phyloP scores from a whole-genome alignment of 2,329 filamentous ascomycete genomes.

The Fusarium goolgardi region DNA sequence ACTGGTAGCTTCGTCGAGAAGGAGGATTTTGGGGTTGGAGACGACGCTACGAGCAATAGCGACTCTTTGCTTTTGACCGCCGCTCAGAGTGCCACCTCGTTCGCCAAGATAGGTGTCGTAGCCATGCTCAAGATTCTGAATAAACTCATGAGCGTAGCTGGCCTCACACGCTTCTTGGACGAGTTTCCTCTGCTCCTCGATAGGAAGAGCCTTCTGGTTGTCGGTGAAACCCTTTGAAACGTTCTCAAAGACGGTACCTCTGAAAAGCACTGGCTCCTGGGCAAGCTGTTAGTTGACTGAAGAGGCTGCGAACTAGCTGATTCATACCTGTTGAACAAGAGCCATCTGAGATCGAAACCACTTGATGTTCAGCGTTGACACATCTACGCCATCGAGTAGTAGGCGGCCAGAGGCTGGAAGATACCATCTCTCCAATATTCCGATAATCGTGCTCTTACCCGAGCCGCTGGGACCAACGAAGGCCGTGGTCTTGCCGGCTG shows the following conservation, averaged over 20 bases:
- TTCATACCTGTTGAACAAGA: conserved; percentile 51
- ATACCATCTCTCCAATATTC: conserved; percentile 75
- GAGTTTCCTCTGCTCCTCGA: conserved; percentile 6
- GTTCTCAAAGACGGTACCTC: conserved; percentile 47
- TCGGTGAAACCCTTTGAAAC: conserved; percentile 42
- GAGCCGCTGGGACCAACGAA: conserved; percentile 77
- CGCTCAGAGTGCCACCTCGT: conserved; percentile 48
- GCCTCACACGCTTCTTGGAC: conserved; percentile 37
- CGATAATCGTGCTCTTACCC: conserved; percentile 77
- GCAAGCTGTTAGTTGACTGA: background rate
- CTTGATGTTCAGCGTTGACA: conserved; percentile 55
- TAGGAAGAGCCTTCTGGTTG: conserved; percentile 5
- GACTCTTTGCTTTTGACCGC: conserved; percentile 72
- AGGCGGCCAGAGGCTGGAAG: conserved; percentile 50
- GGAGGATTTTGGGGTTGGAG: conserved; percentile 67
- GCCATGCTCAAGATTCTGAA: conserved; percentile 33
- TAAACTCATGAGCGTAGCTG: conserved; percentile 44
- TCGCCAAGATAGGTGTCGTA: conserved; percentile 44
- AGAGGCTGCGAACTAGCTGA: accelerated
- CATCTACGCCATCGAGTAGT: conserved; percentile 52
- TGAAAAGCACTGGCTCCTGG: conserved; percentile 44
- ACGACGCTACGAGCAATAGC: conserved; percentile 73
- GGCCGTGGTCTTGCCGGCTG: conserved; percentile 71
- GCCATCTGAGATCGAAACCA: conserved; percentile 62
- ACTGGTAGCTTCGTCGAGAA: conserved; percentile 74